Percentiles rank a stretch among this genome's conserved stretches.
Evolutionary conservation across 305 asterid genomes (phyloP).

Genomic region (Solanum hybrid): DNA sequence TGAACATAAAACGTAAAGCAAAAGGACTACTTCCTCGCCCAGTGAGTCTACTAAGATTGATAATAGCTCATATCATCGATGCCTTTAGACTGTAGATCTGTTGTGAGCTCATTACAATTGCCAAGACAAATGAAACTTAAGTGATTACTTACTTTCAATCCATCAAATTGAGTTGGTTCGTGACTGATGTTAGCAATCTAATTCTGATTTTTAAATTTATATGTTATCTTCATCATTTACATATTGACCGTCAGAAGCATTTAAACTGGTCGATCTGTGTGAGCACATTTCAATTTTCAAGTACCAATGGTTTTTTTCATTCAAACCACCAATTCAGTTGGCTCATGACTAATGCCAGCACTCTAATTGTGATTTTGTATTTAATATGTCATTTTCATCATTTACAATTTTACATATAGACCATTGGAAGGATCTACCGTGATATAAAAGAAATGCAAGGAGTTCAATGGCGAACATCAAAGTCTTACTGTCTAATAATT

Average conservation of each 20-base stretch:
- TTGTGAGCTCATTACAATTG: not conserved
- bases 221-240: not conserved
- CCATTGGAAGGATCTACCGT: not conserved
- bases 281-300: not conserved
- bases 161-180: not conserved
- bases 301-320: not conserved
- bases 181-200: not conserved
- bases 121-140: not conserved
- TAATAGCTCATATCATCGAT: not conserved
- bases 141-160: not conserved
- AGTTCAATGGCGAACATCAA: not conserved
- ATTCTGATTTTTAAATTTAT: not conserved
- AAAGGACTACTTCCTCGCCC: slow-evolving; percentile 92
- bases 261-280: not conserved
- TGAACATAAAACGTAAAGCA: slow-evolving; percentile 75
- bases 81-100: not conserved
- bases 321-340: not conserved
- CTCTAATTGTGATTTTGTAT: not conserved
- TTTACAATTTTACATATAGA: not conserved
- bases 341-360: not conserved
- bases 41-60: slow-evolving; percentile 41
- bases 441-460: not conserved
- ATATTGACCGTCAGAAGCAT: not conserved
- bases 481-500: not conserved
- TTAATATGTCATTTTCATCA: not conserved